phyloP scores from a whole-genome alignment of 1,284 basidiomycete species.

The Puccinia triticina region DNA sequence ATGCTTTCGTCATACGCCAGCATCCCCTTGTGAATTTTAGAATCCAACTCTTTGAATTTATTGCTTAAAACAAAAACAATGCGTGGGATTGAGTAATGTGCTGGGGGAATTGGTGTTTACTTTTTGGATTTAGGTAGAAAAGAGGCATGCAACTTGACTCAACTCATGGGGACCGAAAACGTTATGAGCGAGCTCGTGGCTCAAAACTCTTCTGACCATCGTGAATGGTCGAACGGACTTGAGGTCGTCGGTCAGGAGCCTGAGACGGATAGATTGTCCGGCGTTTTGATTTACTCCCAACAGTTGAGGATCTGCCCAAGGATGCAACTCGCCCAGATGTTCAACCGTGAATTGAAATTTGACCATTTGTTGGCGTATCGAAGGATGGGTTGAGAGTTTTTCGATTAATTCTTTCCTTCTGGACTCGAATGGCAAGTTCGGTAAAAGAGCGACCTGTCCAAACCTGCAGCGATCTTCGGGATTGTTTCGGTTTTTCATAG shows the following conservation, averaged over 20 bases:
- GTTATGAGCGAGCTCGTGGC: slow-evolving; percentile 47
- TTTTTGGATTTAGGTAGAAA: neutral
- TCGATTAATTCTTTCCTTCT: slow-evolving; percentile 15
- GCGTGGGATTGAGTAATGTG: neutral
- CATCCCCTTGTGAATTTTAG: slow-evolving; percentile 30
- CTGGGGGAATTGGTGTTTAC: neutral
- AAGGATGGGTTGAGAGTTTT: slow-evolving; percentile 19
- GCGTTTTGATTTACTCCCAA: slow-evolving; percentile 31
- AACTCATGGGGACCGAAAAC: slow-evolving; percentile 36
- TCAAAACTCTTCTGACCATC: slow-evolving; percentile 37
- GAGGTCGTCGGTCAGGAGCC: slow-evolving; percentile 38
- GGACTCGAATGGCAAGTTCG: slow-evolving; percentile 13
- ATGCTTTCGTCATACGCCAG: slow-evolving; percentile 25
- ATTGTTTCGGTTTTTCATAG: neutral
- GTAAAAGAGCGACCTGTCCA: neutral
- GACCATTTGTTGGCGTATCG: slow-evolving; percentile 20
- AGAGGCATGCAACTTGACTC: neutral
- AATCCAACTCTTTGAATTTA: slow-evolving; percentile 36
- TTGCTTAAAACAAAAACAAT: neutral
- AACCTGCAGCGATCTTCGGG: slow-evolving; percentile 7
- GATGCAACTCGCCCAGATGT: slow-evolving; percentile 28
- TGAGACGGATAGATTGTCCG: slow-evolving; percentile 31
- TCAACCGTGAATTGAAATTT: slow-evolving; percentile 22
- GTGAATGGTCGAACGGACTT: slow-evolving; percentile 22
- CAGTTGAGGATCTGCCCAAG: slow-evolving; percentile 22